Evolutionary conservation across 495 filamentous ascomycete species (phyloP).

Genomic region (Cudoniella acicularis): DNA sequence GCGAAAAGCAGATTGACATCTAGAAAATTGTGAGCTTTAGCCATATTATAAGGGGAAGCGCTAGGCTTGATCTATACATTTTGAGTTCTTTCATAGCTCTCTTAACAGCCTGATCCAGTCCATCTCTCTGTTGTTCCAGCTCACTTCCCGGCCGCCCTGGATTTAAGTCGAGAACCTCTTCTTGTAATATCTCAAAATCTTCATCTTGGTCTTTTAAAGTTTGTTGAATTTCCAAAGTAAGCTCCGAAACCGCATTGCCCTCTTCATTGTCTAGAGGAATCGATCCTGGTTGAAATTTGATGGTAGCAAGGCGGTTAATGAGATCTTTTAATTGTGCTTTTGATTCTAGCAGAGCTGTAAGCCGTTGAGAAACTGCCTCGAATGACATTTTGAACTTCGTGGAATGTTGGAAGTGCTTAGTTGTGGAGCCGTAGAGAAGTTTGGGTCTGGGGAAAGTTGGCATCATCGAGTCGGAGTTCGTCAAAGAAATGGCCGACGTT

Average conservation of each 20-base stretch:
- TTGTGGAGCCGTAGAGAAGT: background rate
- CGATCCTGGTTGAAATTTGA: slow-evolving; percentile 60
- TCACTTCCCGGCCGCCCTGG: slow-evolving; percentile 38
- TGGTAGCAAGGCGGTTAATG: slow-evolving; percentile 66
- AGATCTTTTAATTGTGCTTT: slow-evolving; percentile 67
- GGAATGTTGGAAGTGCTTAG: background rate
- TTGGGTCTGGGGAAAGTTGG: slow-evolving; percentile 12
- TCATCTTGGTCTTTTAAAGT: slow-evolving; percentile 80
- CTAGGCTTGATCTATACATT: slow-evolving; percentile 2
- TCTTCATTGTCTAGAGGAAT: slow-evolving; percentile 46
- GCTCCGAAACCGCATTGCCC: slow-evolving; percentile 65
- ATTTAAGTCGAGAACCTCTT: slow-evolving; percentile 70
- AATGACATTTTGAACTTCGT: slow-evolving; percentile 45
- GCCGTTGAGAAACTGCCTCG: slow-evolving; percentile 59
- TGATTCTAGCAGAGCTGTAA: slow-evolving; percentile 63
- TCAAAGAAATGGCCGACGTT: slow-evolving; percentile 6
- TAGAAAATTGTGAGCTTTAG: slow-evolving; percentile 28
- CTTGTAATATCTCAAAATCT: slow-evolving; percentile 75
- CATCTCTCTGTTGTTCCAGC: slow-evolving; percentile 19
- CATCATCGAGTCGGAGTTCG: slow-evolving; percentile 3
- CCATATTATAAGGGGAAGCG: background rate
- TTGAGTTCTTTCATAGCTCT: slow-evolving; percentile 36
- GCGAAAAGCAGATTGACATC: slow-evolving; percentile 72
- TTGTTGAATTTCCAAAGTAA: slow-evolving; percentile 78
- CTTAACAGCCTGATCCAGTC: slow-evolving; percentile 27